Evolutionary conservation across 495 filamentous ascomycete species (phyloP).

Genomic region (Penicillium manginii): DNA sequence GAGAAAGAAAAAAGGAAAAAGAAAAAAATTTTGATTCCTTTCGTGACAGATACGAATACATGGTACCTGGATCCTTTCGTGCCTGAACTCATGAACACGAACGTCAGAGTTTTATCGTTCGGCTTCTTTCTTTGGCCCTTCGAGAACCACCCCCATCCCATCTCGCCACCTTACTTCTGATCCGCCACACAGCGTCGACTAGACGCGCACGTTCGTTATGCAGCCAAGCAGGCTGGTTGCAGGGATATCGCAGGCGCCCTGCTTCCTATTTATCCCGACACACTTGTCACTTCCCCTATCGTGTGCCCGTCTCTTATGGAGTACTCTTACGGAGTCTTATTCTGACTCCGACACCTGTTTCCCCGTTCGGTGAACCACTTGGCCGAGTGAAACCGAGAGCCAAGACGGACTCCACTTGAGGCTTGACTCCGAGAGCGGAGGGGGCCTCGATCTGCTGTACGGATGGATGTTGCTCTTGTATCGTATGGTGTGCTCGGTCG

Average conservation of each 20-base stretch:
- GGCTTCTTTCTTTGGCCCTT: constrained; percentile 1
- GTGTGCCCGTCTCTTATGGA: not conserved
- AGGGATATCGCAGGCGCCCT: not conserved
- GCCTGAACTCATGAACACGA: not conserved
- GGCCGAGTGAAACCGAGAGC: constrained; percentile 26
- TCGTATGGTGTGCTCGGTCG: not conserved
- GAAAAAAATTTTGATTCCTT: not conserved
- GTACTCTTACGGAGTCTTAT: not conserved
- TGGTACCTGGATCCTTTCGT: constrained; percentile 1
- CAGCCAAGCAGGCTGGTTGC: constrained; percentile 1
- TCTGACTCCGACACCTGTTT: not conserved
- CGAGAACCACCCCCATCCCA: not conserved
- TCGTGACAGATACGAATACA: not conserved
- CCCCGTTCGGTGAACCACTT: not conserved
- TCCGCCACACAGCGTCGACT: constrained; percentile 2
- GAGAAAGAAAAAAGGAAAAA: not conserved
- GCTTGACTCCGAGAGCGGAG: constrained; percentile 1
- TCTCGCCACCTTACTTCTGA: not conserved
- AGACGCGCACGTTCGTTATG: not conserved
- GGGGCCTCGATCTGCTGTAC: not conserved
- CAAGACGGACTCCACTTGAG: constrained; percentile 8
- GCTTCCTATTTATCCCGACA: constrained; percentile 6
- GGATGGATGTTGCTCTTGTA: not conserved
- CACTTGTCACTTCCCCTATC: not conserved
- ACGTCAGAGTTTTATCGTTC: constrained; percentile 1